Evolutionary conservation across 73 alveolate genomes (phyloP).

Genomic region (Paramecium octaurelia): DNA sequence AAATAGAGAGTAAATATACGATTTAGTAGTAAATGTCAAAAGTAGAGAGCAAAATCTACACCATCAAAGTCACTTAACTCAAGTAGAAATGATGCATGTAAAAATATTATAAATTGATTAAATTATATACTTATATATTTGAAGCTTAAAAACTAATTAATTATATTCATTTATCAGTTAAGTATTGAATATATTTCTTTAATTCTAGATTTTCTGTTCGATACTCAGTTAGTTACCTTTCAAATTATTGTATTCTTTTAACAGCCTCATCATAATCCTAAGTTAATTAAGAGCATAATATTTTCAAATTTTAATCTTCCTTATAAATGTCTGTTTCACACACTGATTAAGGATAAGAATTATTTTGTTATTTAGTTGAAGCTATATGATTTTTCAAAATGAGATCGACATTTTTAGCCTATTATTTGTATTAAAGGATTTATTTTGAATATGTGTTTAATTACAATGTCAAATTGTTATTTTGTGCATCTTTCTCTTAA

Average conservation of each 20-base stretch:
- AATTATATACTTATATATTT: no score
- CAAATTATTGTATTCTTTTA: conserved; percentile 19
- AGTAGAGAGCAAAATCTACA: no score
- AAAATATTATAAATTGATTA: no score
- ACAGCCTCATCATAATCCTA: conserved; percentile 40
- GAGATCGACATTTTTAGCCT: not conserved
- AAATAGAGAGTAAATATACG: no score
- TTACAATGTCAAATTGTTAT: not conserved
- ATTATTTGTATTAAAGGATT: not conserved
- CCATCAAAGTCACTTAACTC: no score
- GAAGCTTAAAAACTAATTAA: not conserved
- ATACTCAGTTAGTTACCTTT: conserved; percentile 10
- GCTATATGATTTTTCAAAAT: not conserved
- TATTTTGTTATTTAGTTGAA: not conserved
- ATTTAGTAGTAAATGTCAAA: no score
- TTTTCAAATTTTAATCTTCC: not conserved
- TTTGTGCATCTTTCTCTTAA: not conserved
- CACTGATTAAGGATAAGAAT: not conserved
- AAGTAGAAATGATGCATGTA: not conserved
- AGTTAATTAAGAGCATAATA: not conserved
- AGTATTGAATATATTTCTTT: conserved; percentile 22
- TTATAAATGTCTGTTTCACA: not conserved
- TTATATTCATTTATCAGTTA: not conserved
- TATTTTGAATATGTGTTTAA: not conserved
- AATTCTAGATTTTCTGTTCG: conserved; percentile 20